Evolutionary conservation across 495 filamentous ascomycete genomes (phyloP), one percentile per base, ranked within the genome.

Genomic region (Penicillium manginii): DNA sequence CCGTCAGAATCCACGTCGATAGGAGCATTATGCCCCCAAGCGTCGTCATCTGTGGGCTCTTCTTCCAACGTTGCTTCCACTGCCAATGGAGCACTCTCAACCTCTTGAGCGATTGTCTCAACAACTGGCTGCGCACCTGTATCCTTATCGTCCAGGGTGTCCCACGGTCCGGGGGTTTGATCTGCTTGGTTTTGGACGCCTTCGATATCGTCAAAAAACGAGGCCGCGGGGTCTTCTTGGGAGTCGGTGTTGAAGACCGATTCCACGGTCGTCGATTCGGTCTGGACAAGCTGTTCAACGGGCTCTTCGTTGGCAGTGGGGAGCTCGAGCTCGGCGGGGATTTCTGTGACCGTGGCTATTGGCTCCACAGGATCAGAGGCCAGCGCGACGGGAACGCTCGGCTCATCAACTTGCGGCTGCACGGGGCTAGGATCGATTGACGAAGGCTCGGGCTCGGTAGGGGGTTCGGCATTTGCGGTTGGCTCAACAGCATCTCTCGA

Each of bases 1-100:
- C 68, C 73, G 21, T 79, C 78, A 2, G 75, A 77, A 10, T 76
- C 76, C 5, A 73, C 50, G 42, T 74, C 66, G 18, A 61, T 60
- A 42, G 71, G 64, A 49, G 55, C 57, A 7, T 64, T 60, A 37
- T 65, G 71, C 21, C 57, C 69, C 63, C 75, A 73, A 14, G 70
- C 69, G 39, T 68, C 66, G 21, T 67, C 70, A 22, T 61, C 61
- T 7, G 31, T n/a, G 1, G 10, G 9, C 15, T 22, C 15, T 29
- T 47, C 45, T 5, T 47, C 45, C 45, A 14, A 5, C 11, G 5
- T 10, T 11, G 19, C 26, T 47, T 22, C 11, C 7, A 26, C 19
- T 14, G 4, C 45, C 15, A 19, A 19, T 23, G 10, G 45, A 3
- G 45, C 22, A 23, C 6, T 22, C 26, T 47, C 45, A 47, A 9